Base-by-base conservation (phyloP, 2,329 filamentous ascomycete species). In the Aspergillus sp. region DNA sequence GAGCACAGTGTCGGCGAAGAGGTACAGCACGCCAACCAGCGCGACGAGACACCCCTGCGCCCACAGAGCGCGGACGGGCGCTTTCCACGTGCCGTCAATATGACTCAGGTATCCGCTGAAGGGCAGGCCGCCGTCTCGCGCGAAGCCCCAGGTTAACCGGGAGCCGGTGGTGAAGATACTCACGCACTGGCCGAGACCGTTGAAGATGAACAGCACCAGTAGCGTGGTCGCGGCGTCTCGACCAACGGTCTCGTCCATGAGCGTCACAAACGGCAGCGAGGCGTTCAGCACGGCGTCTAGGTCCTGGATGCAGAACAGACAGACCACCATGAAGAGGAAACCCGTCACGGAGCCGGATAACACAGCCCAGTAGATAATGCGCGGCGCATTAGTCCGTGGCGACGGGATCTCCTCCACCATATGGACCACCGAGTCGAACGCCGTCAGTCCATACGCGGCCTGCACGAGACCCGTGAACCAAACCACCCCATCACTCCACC, bases 401-500 rank as follows among this genome's bases (percentile, higher is more conserved):
- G 67, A 62, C 1, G 77, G 76, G 1, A 80, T 76, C 54, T 80
- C 77, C 52, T 80, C 77, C 2, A 77, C 73, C 67, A 80, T 73
- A 56, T 81, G 78, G 34, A 80, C 78, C 32, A 78, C 77, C 0
- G 77, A 74, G 54, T 81, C 78, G 51, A 80, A 80, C 1, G 77
- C 77, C 0, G 75, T 78, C 10, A 79, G 60, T 2, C 75, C 77
- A 46, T 80, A 80, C 0, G 77, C 77, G 1, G 75, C 73, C 52
- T 80, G 77, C 0, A 80, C 68, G 1, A 81, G 70, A 3, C 78
- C 78, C 0, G 74, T 72, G 52, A 81, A 80, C 75, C 76, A 80
- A n/a, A 73, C 72, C 0, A 80, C 72, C 1, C 76, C 76, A 39
- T 77, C 69, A 1, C 65, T 59, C 77, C 77, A 80, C n/a, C 76